Evolutionary conservation across 306 rosid genomes (phyloP).

Genomic region (Gleditsia sinensis): DNA sequence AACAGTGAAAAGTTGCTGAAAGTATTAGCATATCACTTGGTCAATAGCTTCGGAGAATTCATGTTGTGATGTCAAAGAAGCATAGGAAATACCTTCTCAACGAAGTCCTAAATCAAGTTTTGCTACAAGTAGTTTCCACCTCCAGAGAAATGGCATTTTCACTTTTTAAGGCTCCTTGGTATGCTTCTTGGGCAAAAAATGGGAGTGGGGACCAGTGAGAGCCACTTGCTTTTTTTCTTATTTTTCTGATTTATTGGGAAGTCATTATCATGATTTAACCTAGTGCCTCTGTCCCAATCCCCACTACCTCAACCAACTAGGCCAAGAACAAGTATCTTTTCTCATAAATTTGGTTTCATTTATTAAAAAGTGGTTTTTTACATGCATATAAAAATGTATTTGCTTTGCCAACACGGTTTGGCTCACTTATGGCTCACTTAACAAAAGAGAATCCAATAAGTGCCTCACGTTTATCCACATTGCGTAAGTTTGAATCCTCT

Average conservation of each 20-base stretch:
- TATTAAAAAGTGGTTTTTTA: constrained; percentile 4
- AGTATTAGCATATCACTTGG: neutral
- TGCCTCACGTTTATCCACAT: too few species aligned
- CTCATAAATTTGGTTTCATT: constrained; percentile 2
- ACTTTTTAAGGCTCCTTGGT: neutral
- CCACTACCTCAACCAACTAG: neutral
- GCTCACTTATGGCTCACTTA: too few species aligned
- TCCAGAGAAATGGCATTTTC: neutral
- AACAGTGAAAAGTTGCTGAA: neutral
- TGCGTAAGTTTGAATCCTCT: too few species aligned
- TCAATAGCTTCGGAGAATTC: neutral
- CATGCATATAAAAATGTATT: neutral
- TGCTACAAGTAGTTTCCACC: neutral
- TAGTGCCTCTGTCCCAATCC: neutral
- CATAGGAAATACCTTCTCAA: neutral
- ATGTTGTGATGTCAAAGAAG: neutral
- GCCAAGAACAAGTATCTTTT: constrained; percentile 3
- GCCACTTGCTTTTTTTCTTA: neutral
- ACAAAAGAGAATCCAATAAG: too few species aligned
- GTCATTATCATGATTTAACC: neutral
- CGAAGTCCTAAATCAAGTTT: constrained; percentile 5
- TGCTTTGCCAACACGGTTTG: too few species aligned
- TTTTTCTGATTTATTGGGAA: neutral
- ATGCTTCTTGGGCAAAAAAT: neutral
- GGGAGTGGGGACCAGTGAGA: neutral